phyloP scores from a whole-genome alignment of 2,329 filamentous ascomycete species.

The Aspergillus brasiliensis region DNA sequence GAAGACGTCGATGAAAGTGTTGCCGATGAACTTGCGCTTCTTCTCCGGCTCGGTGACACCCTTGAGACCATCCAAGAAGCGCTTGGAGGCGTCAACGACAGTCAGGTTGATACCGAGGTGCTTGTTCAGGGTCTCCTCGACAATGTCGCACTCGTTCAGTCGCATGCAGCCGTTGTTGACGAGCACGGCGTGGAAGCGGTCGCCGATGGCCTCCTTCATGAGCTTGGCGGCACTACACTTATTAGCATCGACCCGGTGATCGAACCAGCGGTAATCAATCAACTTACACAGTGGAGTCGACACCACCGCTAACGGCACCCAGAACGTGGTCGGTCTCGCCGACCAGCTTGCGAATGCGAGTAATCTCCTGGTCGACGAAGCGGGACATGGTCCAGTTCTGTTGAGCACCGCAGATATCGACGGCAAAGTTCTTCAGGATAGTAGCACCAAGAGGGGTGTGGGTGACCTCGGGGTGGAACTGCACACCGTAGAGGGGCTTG shows the following conservation, averaged over 20 bases:
- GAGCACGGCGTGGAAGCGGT: conserved; percentile 81
- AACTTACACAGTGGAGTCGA: conserved; percentile 74
- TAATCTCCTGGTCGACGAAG: conserved; percentile 80
- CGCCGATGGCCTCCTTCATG: conserved; percentile 83
- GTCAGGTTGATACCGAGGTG: conserved; percentile 89
- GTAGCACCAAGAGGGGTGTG: conserved; percentile 57
- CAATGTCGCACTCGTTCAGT: conserved; percentile 78
- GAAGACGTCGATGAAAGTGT: conserved; percentile 79
- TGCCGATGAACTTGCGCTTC: conserved; percentile 90
- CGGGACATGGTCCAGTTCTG: conserved; percentile 83
- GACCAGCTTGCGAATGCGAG: conserved; percentile 76
- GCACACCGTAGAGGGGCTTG: conserved; percentile 72
- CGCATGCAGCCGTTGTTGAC: conserved; percentile 87
- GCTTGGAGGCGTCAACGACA: conserved; percentile 75
- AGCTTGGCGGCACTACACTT: conserved; percentile 65
- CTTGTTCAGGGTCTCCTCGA: conserved; percentile 75
- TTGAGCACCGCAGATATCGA: conserved; percentile 76
- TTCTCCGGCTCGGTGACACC: conserved; percentile 79
- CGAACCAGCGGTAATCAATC: too few relatives aligned
- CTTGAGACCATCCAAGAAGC: conserved; percentile 74
- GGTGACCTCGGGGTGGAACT: conserved; percentile 87
- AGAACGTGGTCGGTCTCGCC: conserved; percentile 81
- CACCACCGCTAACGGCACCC: conserved; percentile 77
- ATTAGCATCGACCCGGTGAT: not conserved
- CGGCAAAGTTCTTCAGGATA: conserved; percentile 78